Evolutionary conservation across 306 rosid genomes (phyloP), one percentile per base, ranked within the genome.

Genomic region (Cicer chorassanicum): DNA sequence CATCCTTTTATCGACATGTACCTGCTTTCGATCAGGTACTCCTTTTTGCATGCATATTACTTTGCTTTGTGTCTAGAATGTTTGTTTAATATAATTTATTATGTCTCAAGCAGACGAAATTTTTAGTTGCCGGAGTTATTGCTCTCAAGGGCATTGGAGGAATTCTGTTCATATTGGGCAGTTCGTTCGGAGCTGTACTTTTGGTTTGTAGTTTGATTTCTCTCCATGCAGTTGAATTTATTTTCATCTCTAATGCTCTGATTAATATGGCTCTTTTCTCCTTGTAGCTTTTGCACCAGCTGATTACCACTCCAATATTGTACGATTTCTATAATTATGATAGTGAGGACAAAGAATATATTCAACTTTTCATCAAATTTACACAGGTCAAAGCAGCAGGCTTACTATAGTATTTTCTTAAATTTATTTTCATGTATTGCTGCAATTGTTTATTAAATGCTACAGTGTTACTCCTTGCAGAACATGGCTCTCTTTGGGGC

Each of bases 401-500:
- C 9, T 29, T n/a, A 5, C 15, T 29, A 29, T 11, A 8, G 29
- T 59, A 16, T 44, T 24, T 0, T 16, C 54, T 45, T 6, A 15
- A 65, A 42, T 9, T 12, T 65, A 1, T 67, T 15, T 39, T 57
- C 41, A 61, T 61, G 11, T 65, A 60, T 40, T 84, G 18, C 15
- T 81, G 42, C 65, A 3, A 61, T 67, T 78, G 64, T 82, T 60
- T 39, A 70, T 70, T 11, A 56, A 79, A 46, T 75, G 42, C 15
- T 29, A 48, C 75, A 48, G 29, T 40, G 45, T 68, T 56, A 29
- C 74, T 62, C 24, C 54, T 79, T 78, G 86, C 92, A 91, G 91
- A 82, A 89, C 63, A 65, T 84, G 89, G 89, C 89, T 43, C 87
- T 89, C 61, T 80, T 76, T 5, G 92, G 97, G 44, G 90, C 93